Evolutionary conservation across 1,284 basidiomycete species (phyloP).

Genomic region (Rhodotorula sp.): DNA sequence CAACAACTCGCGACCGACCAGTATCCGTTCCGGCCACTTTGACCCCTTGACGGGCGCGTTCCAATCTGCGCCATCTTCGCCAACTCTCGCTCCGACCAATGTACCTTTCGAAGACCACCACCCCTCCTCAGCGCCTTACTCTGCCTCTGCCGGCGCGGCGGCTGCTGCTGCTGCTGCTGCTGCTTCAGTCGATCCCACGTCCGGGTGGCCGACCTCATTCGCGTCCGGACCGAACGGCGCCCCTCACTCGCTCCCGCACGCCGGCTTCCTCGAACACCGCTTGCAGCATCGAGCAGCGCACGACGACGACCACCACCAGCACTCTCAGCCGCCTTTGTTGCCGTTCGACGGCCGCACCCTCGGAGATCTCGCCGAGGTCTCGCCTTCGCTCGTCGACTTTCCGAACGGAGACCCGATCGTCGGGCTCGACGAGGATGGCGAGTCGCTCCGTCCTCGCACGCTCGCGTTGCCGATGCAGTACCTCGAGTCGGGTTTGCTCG

Average conservation of each 20-base stretch:
- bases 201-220: constrained; percentile 32
- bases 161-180: no score
- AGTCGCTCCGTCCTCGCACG: constrained; percentile 6
- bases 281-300: constrained; percentile 35
- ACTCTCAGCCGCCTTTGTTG: constrained; percentile 28
- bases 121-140: constrained; percentile 6
- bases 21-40: constrained; percentile 33
- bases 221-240: constrained; percentile 7
- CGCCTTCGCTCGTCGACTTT: background rate
- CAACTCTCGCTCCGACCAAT: constrained; percentile 30
- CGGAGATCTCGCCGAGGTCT: background rate
- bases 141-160: background rate
- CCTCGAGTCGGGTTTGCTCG: constrained; percentile 40
- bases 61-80: constrained; percentile 33
- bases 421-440: background rate
- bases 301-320: constrained; percentile 17
- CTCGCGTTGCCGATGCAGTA: constrained; percentile 40
- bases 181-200: constrained; percentile 9
- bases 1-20: constrained; percentile 32
- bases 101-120: constrained; percentile 28
- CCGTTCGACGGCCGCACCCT: constrained; percentile 29
- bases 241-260: constrained; percentile 9
- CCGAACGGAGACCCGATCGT: background rate
- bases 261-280: constrained; percentile 44
- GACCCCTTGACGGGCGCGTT: constrained; percentile 32